Evolutionary conservation across 2,329 filamentous ascomycete genomes (phyloP).

Genomic region (Aspergillus neotritici): DNA sequence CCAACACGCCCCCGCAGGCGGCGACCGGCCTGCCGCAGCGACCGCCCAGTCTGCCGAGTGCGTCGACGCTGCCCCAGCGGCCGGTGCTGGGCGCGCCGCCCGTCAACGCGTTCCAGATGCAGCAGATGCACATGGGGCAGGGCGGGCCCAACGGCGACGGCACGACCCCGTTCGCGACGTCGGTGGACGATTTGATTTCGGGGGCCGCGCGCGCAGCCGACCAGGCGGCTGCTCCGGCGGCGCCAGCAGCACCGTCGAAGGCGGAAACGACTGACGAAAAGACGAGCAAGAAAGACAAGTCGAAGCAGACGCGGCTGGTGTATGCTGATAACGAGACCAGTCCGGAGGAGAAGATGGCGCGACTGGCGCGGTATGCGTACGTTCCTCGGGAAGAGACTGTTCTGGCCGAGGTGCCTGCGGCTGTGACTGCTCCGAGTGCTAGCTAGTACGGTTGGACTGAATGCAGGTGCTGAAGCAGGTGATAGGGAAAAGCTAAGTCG

Average conservation of each 20-base stretch:
- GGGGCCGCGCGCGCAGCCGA: slow-evolving; percentile 45
- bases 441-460: no score
- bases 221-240: slow-evolving; percentile 24
- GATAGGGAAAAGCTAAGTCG: no score
- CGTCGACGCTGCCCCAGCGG: slow-evolving; percentile 56
- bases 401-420: slow-evolving; percentile 30
- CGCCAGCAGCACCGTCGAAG: slow-evolving; percentile 17
- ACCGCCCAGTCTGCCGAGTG: slow-evolving; percentile 51
- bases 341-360: slow-evolving; percentile 84
- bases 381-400: slow-evolving; percentile 42
- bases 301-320: slow-evolving; percentile 63
- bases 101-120: slow-evolving; percentile 50
- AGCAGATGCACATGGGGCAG: slow-evolving; percentile 53
- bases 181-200: slow-evolving; percentile 49
- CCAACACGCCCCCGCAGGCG: slow-evolving; percentile 40
- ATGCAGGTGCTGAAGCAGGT: no score
- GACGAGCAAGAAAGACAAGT: slow-evolving; percentile 62
- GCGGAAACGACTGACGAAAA: slow-evolving; percentile 52
- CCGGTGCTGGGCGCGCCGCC: slow-evolving; percentile 53
- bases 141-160: slow-evolving; percentile 29
- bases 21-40: slow-evolving; percentile 39
- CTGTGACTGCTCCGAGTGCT: slow-evolving; percentile 9
- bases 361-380: slow-evolving; percentile 69
- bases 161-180: slow-evolving; percentile 32
- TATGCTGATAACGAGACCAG: slow-evolving; percentile 76